Conservation (phyloP, 805 yeast species). For the Myxozyma monticola region DNA sequence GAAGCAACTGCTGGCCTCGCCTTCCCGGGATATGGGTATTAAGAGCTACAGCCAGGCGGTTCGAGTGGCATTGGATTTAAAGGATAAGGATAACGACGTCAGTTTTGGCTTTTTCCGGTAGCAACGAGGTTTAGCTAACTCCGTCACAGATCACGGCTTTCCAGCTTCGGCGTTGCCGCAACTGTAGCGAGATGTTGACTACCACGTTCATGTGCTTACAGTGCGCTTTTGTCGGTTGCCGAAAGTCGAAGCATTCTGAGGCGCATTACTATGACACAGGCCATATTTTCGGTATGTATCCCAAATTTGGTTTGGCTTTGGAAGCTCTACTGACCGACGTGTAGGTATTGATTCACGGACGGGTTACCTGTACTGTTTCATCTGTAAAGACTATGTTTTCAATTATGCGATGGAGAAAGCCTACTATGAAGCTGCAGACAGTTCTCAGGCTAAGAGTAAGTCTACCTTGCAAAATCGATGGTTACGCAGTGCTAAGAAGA, state of each 20-base stretch:
- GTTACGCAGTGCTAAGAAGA: too few species aligned
- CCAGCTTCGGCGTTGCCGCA: conserved; percentile 24
- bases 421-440: conserved; percentile 37
- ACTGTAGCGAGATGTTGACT: conserved; percentile 30
- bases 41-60: conserved; percentile 30
- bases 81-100: conserved; percentile 14
- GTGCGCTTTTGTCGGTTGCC: conserved; percentile 32
- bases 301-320: neutral
- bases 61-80: conserved; percentile 22
- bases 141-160: conserved; percentile 14
- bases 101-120: neutral
- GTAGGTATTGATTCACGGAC: conserved; percentile 67
- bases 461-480: neutral
- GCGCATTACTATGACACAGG: conserved; percentile 29
- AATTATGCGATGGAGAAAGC: conserved; percentile 59
- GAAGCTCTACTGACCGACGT: neutral
- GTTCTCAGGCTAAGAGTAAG: conserved; percentile 7
- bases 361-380: conserved; percentile 75
- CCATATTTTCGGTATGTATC: conserved; percentile 31
- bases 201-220: conserved; percentile 32
- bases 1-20: conserved; percentile 27
- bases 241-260: conserved; percentile 25
- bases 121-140: neutral
- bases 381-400: conserved; percentile 70
- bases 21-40: conserved; percentile 30